Evolutionary conservation across 2,329 filamentous ascomycete genomes (phyloP).

Genomic region (Aspergillus nomiae): DNA sequence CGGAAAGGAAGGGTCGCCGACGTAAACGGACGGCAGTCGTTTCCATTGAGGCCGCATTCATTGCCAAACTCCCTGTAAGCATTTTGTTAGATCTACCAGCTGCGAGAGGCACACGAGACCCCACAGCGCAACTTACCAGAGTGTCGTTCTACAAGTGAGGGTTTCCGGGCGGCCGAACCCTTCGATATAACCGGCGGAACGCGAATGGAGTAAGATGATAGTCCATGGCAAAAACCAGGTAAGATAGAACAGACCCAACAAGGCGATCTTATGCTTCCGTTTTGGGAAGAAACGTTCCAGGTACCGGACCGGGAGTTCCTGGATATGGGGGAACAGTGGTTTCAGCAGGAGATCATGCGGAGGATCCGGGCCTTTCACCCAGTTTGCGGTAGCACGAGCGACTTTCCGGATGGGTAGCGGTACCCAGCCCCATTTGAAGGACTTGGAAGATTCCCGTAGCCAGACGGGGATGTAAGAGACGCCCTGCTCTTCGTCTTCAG

Average conservation of each 20-base stretch:
- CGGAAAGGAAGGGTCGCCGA: conserved; percentile 56
- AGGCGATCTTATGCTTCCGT: conserved; percentile 45
- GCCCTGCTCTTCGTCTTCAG: conserved; percentile 31
- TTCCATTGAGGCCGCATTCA: conserved; percentile 56
- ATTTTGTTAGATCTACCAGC: neutral
- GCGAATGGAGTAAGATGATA: conserved; percentile 47
- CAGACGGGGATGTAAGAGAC: conserved; percentile 44
- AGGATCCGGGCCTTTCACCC: conserved; percentile 52
- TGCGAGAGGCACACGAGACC: neutral
- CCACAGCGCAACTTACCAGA: conserved; percentile 40
- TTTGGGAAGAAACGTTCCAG: conserved; percentile 49
- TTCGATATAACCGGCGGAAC: conserved; percentile 50
- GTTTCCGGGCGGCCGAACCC: conserved; percentile 50
- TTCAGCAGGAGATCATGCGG: conserved; percentile 48
- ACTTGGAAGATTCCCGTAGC: conserved; percentile 50
- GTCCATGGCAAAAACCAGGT: conserved; percentile 52
- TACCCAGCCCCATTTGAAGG: conserved; percentile 52
- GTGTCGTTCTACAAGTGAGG: conserved; percentile 49
- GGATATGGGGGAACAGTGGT: conserved; percentile 49
- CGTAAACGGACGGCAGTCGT: conserved; percentile 58
- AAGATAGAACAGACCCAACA: conserved; percentile 47
- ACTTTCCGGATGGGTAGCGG: conserved; percentile 48
- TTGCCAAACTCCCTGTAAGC: conserved; percentile 43
- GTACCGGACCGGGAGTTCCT: conserved; percentile 48
- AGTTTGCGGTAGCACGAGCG: conserved; percentile 44